These are phyloP conservation scores for Mucor irregularis DNA, from an alignment of 371 early-diverging fungal species.

Conservation along the genomic window DNA sequence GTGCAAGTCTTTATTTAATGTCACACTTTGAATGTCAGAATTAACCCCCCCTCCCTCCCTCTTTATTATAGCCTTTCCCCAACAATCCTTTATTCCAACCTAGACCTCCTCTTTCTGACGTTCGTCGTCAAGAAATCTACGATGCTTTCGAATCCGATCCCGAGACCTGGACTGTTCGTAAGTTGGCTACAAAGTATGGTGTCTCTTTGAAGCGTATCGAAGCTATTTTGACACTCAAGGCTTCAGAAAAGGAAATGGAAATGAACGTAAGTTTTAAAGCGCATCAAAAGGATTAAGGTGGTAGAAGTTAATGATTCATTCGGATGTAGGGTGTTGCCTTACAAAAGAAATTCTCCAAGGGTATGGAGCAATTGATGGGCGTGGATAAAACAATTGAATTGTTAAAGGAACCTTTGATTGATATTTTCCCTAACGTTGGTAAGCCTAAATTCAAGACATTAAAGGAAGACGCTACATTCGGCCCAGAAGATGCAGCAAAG, in stretches of 20 bases:
- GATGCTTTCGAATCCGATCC: slow-evolving; percentile 62
- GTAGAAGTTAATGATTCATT: neutral
- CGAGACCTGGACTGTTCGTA: slow-evolving; percentile 66
- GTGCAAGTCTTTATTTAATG: neutral
- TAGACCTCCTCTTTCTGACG: slow-evolving; percentile 76
- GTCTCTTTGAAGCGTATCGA: slow-evolving; percentile 85
- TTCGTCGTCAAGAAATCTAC: slow-evolving; percentile 74
- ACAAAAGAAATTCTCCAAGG: slow-evolving; percentile 66
- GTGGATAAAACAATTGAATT: slow-evolving; percentile 40
- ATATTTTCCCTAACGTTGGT: slow-evolving; percentile 65
- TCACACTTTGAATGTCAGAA: neutral
- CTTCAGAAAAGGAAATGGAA: slow-evolving; percentile 70
- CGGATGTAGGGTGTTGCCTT: slow-evolving; percentile 45
- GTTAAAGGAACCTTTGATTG: slow-evolving; percentile 62
- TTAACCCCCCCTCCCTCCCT: neutral
- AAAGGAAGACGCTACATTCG: slow-evolving; percentile 75
- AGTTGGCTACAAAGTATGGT: slow-evolving; percentile 71
- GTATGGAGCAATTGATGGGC: slow-evolving; percentile 86
- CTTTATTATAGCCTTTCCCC: slow-evolving; percentile 79
- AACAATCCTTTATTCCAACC: slow-evolving; percentile 87
- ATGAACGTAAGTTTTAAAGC: slow-evolving; percentile 41
- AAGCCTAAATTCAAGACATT: slow-evolving; percentile 79
- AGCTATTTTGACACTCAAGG: slow-evolving; percentile 88
- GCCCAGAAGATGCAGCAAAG: slow-evolving; percentile 80
- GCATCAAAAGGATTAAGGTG: neutral